Base-by-base conservation (phyloP, 192 early-diverging fungal species). In the Endogone sp. region DNA sequence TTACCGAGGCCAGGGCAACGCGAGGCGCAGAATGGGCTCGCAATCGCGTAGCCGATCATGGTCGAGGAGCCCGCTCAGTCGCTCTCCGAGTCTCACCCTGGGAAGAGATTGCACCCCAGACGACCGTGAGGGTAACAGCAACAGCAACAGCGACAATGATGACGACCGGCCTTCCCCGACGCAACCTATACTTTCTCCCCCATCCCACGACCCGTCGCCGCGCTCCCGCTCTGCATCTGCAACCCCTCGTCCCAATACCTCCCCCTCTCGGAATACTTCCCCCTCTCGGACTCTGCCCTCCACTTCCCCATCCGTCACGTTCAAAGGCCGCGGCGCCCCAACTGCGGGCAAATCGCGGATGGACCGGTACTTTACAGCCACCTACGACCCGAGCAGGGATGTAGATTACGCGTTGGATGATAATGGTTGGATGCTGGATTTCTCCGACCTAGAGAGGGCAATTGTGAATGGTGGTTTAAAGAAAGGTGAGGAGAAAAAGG, bases 361-460 rank as follows among this genome's bases (percentile, higher is more conserved):
- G 85, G 85, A 86, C 66, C 84, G 82, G 69, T 86, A 86, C 49
- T 86, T 86, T 72, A 44, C 68, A 27, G 72, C 78, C 3, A 73
- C 70, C 21, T 86, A 84, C 70, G 79, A 86, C 71, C 85, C 85
- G 16, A 62, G 59, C 4, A 24, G 68, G 28, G 83, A 85, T 57
- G 74, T 62, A 11, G 64, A 65, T 4, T 74, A 72, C 31, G 74
- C 66, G 16, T 37, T 63, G 23, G 81, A 71, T 3, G 68, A 68
- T 6, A 63, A 74, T 54, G 62, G 57, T 24, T 66, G 29, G 24
- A 29, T 31, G 23, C 23, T 56, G 3, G 24, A 21, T 29, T 21
- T 56, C 22, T 22, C 16, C 21, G 2, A 22, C 2, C 30, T 30
- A n/a, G 55, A 25, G 8, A 70, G 55, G 62, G 66, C 26, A 77